Evolutionary conservation across 2,329 filamentous ascomycete genomes (phyloP), one percentile per base, ranked within the genome.

Genomic region (Pseudogymnoascus sp.): DNA sequence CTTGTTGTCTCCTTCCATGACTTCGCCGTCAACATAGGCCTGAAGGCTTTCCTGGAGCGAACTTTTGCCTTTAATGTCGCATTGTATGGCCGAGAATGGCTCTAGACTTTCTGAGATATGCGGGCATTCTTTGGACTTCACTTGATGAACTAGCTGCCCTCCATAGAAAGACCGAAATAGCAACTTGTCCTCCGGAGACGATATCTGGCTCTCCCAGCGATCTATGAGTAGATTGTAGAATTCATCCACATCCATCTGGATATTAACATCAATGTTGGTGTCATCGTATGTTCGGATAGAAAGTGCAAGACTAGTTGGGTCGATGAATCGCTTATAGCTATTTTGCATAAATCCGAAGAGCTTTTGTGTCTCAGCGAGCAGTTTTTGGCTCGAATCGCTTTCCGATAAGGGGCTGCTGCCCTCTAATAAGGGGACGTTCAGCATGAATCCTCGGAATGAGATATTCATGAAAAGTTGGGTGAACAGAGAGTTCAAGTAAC

Each of bases 221-320:
- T 96, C 92, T 68, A 97, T 94, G 0, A 99, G 81, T 4, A 96
- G 81, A 69, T 94, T 96, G 77, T 95, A 97, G 72, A 97, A 99
- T 72, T 97, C 92, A 67, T 97, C 94, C 4, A 97, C 94, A 71
- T 99, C 94, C 90, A 99, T 97, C 73, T 99, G 94, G 63, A 89
- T 85, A 61, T 87, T 85, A 25, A 95, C 87, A 72, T 97, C 92
- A 65, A 99, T 95, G 14, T 84, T 80, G 2, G 86, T 82, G 62
- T 92, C 89, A 36, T 96, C 90, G 62, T 92, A 93, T 0, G 88
- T 93, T 67, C 85, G 87, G 69, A 97, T 90, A 39, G 85, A 87
- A 35, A 80, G 79, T 12, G 94, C 88, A 64, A 95, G 86, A 1
- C 79, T 79, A 58, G 81, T 79, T 0, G 94, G 89, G 64, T 94